These are phyloP conservation scores for Leishmania amazonensis DNA, from an alignment of 208 protist genomes.

Conservation along the genomic window DNA sequence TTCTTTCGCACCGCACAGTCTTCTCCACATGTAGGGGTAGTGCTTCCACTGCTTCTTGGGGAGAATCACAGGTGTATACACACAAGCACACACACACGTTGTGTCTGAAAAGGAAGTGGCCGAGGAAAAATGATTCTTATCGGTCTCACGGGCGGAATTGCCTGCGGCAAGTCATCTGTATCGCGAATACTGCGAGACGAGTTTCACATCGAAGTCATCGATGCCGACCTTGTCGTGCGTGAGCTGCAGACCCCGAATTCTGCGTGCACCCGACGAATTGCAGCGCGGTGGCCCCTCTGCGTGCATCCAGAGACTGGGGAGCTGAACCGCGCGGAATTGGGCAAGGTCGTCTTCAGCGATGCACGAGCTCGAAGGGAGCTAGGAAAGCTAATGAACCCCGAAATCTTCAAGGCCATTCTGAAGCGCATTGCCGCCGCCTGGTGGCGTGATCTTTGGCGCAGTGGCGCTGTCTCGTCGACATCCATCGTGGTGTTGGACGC, in stretches of 20 bases:
- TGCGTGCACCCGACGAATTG: slow-evolving; percentile 67
- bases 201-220: slow-evolving; percentile 74
- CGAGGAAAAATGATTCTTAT: slow-evolving; percentile 75
- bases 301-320: slow-evolving; percentile 61
- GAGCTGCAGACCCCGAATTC: slow-evolving; percentile 72
- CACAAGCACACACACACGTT: background rate
- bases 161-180: slow-evolving; percentile 91
- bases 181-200: slow-evolving; percentile 49
- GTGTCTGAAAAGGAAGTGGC: background rate
- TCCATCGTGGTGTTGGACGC: slow-evolving; percentile 84
- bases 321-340: slow-evolving; percentile 69
- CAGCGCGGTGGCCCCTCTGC: slow-evolving; percentile 66
- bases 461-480: slow-evolving; percentile 8
- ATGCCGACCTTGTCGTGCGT: slow-evolving; percentile 78
- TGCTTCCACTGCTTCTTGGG: background rate
- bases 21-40: background rate
- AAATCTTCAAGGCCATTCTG: slow-evolving; percentile 77
- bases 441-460: slow-evolving; percentile 48
- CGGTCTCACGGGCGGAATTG: slow-evolving; percentile 92
- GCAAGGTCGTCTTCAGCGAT: slow-evolving; percentile 79
- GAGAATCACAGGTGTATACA: background rate
- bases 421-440: slow-evolving; percentile 51
- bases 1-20: background rate
- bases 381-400: slow-evolving; percentile 74
- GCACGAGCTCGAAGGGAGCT: slow-evolving; percentile 54